Evolutionary conservation across 331 rosid genomes (phyloP), one percentile per base, ranked within the genome.

Genomic region (Quercus tomentella): DNA sequence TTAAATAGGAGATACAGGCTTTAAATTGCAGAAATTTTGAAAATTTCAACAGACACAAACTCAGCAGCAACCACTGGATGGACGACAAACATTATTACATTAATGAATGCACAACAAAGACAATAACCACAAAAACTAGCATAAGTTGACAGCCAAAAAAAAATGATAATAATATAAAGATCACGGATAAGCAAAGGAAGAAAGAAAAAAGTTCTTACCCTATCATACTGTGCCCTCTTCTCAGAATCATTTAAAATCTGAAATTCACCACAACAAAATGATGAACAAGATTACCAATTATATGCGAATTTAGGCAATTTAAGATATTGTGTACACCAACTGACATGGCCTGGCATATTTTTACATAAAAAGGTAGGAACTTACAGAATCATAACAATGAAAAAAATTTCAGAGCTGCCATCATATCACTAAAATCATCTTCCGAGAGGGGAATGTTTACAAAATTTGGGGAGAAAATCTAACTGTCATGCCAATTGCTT

Each of bases 211-310:
- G n/a, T 63, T 18, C 22, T 75, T 87, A 91, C 99, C 96, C 22
- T 77, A 78, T 93, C 91, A 82, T 90, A 95, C 57, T 88, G 80
- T 18, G 86, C 81, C 85, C 93, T 88, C 92, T 91, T 93, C 81
- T 79, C 89, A 77, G 93, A 85, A 89, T 95, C 94, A 80, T 88
- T 91, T 87, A 95, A 83, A 73, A 82, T 91, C 99, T 93, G 94
- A 78, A 85, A 73, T 87, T 77, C 25, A 31, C 66, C 79, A 76
- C 54, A 26, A 79, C 60, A 73, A 76, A 33, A 81, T 1, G 22
- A 31, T 18, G 72, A 33, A 67, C 17, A 2, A 7, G 6, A 30
- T 66, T 66, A 66, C 35, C 69, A 62, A 62, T 28, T 28, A 62
- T 62, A 26, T 26, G 30, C 20, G 26, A 62, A 62, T 5, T 28